Base-by-base conservation (phyloP, 2,329 filamentous ascomycete genomes). In the Penicillium sp. region DNA sequence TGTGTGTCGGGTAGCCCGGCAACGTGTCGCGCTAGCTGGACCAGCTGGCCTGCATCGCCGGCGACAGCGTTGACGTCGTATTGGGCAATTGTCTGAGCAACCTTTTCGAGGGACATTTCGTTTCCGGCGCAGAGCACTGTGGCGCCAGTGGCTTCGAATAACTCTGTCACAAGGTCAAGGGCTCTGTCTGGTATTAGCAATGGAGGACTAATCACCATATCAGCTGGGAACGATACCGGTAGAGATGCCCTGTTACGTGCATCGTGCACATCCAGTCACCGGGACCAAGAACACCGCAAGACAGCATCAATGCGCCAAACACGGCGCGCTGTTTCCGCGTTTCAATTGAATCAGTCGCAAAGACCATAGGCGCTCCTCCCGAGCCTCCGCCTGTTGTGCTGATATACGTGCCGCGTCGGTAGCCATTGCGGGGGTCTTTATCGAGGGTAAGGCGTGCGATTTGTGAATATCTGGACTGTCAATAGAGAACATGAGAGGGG, bases 251-350 rank as follows among this genome's bases (percentile, higher is more conserved):
- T 34, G 10, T 4, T 11, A 34, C 31, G 13, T 34, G 31, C 31
- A 34, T 34, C 10, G 31, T 34, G 10, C 9, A 11, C 2, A 34
- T 14, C 31, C 31, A 34, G 31, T 34, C 31, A 11, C 31, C 31
- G 10, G 31, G 31, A 11, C 31, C 31, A 11, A 14, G 9, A 34
- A 34, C 13, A 9, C 31, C 31, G 10, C 8, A 11, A 79, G 69
- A 45, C 73, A 49, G 60, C 2, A 78, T 53, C 8, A 78, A 66
- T 0, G 60, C 49, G 0, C 76, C 76, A 14, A 72, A 69, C 0
- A 58, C 55, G 4, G 67, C 67, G 42, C 78, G 65, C 1, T 80
- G 77, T 1, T 57, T 57, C 1, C 77, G 75, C 22, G 78, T 80
- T 51, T 80, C 77, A 1, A 58, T 13, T 0, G 64, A 61, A 56